Percentiles rank a stretch among this genome's conserved stretches.
phyloP scores from a whole-genome alignment of 176 grass and related monocot species.

The Juncus effusus region DNA sequence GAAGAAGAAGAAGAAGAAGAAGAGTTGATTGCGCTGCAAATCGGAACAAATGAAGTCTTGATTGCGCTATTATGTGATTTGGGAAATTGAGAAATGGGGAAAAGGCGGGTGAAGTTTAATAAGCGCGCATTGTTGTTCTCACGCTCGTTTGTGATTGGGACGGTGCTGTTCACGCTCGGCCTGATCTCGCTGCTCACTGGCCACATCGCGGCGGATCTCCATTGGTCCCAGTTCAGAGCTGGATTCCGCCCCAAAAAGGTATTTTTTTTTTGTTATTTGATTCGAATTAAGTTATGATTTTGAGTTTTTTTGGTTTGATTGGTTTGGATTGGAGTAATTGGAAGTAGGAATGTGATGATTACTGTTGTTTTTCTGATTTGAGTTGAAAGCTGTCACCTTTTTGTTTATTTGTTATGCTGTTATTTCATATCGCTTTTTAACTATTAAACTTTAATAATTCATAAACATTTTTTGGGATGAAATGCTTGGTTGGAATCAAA shows the following conservation, averaged over 20 bases:
- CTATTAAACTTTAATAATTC: too few relatives aligned
- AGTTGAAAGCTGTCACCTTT: neutral
- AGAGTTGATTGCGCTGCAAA: too few relatives aligned
- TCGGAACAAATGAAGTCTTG: too few relatives aligned
- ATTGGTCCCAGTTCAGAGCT: constrained; percentile 67
- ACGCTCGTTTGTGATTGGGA: constrained; percentile 46
- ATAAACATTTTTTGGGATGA: too few relatives aligned
- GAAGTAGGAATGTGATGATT: neutral
- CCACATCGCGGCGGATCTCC: constrained; percentile 69
- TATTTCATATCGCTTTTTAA: neutral
- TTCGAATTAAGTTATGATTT: neutral
- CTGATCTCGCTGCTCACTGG: constrained; percentile 78
- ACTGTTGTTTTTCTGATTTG: too few relatives aligned
- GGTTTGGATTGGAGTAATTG: neutral
- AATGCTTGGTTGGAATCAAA: neutral
- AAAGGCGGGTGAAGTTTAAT: too few relatives aligned
- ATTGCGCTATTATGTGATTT: too few relatives aligned
- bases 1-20: too few relatives aligned
- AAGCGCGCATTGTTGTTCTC: constrained; percentile 15
- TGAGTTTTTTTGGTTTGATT: neutral
- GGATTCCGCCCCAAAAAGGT: constrained; percentile 64
- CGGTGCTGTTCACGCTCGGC: constrained; percentile 56
- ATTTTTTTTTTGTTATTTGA: neutral
- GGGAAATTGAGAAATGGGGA: too few relatives aligned
- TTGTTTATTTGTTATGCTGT: neutral